phyloP scores from a whole-genome alignment of 2,329 filamentous ascomycete species.

The Exophiala bonariae region DNA sequence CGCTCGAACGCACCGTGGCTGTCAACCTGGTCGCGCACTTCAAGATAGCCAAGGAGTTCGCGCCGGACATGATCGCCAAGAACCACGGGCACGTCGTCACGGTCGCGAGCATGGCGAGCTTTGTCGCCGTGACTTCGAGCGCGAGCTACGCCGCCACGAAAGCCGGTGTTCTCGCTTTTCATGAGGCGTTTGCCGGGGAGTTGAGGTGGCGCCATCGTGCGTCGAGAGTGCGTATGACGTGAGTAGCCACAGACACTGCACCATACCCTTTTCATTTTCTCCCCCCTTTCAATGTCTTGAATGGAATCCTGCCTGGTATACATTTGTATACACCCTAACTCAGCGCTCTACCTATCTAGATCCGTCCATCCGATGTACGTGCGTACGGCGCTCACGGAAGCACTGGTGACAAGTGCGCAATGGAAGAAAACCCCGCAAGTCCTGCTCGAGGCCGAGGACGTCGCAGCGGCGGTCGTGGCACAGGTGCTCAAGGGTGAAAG shows the following conservation, averaged over 20 bases:
- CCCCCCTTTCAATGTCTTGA: too few species aligned
- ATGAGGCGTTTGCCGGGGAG: slow-evolving; percentile 52
- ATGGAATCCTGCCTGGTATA: too few species aligned
- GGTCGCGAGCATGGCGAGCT: slow-evolving; percentile 65
- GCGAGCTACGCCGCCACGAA: slow-evolving; percentile 68
- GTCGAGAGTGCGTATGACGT: slow-evolving; percentile 1
- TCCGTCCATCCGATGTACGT: slow-evolving; percentile 46
- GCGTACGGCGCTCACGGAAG: slow-evolving; percentile 47
- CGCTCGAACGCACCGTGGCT: slow-evolving; percentile 66
- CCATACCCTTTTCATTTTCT: too few species aligned
- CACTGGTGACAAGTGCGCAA: slow-evolving; percentile 26
- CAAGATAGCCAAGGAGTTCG: slow-evolving; percentile 63
- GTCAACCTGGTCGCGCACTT: slow-evolving; percentile 70
- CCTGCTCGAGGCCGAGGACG: slow-evolving; percentile 37
- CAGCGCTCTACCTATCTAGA: background rate
- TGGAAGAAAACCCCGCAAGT: slow-evolving; percentile 27
- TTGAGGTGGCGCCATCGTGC: background rate
- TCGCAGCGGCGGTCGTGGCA: slow-evolving; percentile 51
- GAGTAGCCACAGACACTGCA: background rate
- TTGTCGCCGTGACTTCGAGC: slow-evolving; percentile 60
- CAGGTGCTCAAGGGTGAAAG: slow-evolving; percentile 52
- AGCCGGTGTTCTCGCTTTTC: slow-evolving; percentile 65
- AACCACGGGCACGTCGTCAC: slow-evolving; percentile 75
- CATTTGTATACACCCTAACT: too few species aligned
- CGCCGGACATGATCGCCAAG: slow-evolving; percentile 61